Percentiles rank a stretch among this genome's conserved stretches.
These are phyloP conservation scores for Withania somnifera DNA, from an alignment of 305 asterid species.

Conservation along the genomic window DNA sequence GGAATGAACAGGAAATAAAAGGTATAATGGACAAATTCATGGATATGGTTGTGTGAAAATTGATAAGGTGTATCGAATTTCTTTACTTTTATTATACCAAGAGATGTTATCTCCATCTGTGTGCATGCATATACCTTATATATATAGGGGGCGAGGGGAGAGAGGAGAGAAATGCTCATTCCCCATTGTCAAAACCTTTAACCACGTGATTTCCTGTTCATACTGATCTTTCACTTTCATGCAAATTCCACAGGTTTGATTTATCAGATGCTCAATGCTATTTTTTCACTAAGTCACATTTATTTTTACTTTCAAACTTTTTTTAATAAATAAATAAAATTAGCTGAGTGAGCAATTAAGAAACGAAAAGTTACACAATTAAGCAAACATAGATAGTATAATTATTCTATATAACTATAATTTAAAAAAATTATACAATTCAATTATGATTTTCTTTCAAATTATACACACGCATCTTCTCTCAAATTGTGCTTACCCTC, in stretches of 20 bases:
- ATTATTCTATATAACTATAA: too few relatives aligned
- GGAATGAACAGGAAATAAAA: not conserved
- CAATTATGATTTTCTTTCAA: too few relatives aligned
- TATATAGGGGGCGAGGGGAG: not conserved
- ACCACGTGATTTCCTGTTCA: not conserved
- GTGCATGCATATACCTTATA: conserved; percentile 2
- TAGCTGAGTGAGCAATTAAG: too few relatives aligned
- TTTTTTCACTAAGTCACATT: too few relatives aligned
- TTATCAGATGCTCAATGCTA: too few relatives aligned
- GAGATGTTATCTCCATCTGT: not conserved
- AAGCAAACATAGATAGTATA: too few relatives aligned
- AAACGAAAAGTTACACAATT: too few relatives aligned
- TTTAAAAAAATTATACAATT: too few relatives aligned
- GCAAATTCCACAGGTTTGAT: not conserved
- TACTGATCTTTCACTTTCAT: not conserved
- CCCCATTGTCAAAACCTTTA: not conserved
- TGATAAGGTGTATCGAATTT: conserved; percentile 1
- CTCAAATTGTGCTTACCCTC: too few relatives aligned
- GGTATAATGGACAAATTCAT: not conserved
- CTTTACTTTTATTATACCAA: not conserved
- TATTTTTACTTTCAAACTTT: too few relatives aligned
- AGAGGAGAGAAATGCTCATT: not conserved
- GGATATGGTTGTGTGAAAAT: not conserved
- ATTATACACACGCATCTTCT: too few relatives aligned
- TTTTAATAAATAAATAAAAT: too few relatives aligned